A percentile compares a stretch with the other conserved stretches of the same genome.
These are phyloP conservation scores for Solanum virginianum DNA, from an alignment of 257 asterid genomes.

Conservation along the genomic window DNA sequence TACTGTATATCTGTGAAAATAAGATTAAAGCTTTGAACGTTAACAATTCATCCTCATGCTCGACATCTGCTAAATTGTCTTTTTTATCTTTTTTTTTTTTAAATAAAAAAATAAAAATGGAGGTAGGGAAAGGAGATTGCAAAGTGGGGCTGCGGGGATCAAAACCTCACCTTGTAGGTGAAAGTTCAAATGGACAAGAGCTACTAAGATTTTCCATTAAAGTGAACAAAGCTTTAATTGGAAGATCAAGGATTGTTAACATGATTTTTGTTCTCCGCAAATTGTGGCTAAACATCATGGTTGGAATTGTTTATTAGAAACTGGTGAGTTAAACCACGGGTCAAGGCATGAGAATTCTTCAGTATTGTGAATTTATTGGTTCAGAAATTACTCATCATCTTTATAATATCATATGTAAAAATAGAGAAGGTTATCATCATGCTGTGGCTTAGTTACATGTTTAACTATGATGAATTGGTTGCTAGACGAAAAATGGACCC, in stretches of 20 bases:
- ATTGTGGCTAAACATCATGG: neutral
- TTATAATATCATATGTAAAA: neutral
- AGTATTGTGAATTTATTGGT: neutral
- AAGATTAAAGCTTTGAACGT: neutral
- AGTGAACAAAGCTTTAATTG: neutral
- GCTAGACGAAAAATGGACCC: neutral
- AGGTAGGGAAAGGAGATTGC: too few relatives aligned
- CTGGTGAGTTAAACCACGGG: neutral
- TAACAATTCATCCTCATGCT: neutral
- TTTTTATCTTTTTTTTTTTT: too few relatives aligned
- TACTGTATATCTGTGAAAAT: neutral
- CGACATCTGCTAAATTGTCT: neutral
- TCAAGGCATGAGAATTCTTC: neutral
- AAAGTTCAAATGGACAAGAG: too few relatives aligned
- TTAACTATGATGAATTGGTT: neutral
- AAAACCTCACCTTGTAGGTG: too few relatives aligned
- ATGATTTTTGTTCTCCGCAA: neutral
- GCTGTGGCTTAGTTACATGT: neutral
- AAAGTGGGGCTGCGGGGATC: too few relatives aligned
- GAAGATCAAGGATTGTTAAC: neutral
- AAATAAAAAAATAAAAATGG: too few relatives aligned
- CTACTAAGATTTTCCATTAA: neutral
- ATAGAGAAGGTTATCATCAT: neutral
- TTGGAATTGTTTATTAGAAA: neutral
- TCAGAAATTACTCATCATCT: neutral